Evolutionary conservation across 441 rosid species (phyloP).

Genomic region (Jatropha multifida): DNA sequence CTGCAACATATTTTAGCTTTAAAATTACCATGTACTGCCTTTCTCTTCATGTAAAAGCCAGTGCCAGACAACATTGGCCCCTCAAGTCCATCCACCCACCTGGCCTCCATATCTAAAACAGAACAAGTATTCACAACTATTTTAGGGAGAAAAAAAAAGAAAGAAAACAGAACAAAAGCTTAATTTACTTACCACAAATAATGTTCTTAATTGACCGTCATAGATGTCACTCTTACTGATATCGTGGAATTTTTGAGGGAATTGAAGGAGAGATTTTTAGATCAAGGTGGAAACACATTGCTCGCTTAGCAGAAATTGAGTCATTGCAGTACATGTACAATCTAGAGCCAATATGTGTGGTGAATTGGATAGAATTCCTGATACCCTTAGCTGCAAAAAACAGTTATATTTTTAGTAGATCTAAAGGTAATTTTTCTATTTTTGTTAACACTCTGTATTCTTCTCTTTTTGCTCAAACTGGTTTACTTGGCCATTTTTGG

Average conservation of each 20-base stretch:
- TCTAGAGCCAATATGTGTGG: constrained; percentile 41
- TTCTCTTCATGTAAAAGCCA: constrained; percentile 41
- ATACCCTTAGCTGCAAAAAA: constrained; percentile 40
- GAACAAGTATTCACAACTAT: background rate
- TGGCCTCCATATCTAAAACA: constrained; percentile 31
- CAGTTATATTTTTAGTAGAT: background rate
- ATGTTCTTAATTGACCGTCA: constrained; percentile 26
- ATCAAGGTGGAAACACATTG: constrained; percentile 45
- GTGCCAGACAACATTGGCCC: constrained; percentile 44
- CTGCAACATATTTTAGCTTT: too few relatives aligned
- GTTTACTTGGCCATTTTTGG: background rate
- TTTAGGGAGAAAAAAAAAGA: background rate
- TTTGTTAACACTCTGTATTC: too few relatives aligned
- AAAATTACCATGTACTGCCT: constrained; percentile 7
- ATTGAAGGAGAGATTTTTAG: constrained; percentile 32
- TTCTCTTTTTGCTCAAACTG: too few relatives aligned
- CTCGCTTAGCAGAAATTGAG: constrained; percentile 44
- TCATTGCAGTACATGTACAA: constrained; percentile 46
- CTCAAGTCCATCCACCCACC: constrained; percentile 40
- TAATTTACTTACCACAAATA: constrained; percentile 15
- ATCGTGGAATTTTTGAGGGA: constrained; percentile 47
- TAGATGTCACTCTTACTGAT: constrained; percentile 44
- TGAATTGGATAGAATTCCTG: constrained; percentile 39
- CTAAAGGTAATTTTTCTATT: background rate
- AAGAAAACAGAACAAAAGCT: background rate